Conservation (phyloP, 148 eudicot species). For the Chenopodium quinoa region DNA sequence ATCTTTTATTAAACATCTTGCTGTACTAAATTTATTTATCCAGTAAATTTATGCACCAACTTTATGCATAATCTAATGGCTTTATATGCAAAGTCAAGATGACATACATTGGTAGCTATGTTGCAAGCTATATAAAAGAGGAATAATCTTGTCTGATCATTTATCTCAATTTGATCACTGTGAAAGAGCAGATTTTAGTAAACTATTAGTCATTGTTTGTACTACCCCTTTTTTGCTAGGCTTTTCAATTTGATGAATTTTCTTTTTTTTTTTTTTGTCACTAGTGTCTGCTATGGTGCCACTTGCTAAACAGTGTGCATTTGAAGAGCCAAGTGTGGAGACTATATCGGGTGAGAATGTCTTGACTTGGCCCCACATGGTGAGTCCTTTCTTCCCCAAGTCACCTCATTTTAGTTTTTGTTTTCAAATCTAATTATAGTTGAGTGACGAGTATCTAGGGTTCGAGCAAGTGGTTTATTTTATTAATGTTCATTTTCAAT, state of each 20-base stretch:
- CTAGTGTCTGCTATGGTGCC: slow-evolving; percentile 98
- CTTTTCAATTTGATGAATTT: background rate
- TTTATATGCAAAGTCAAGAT: background rate
- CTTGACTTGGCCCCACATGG: slow-evolving; percentile 98
- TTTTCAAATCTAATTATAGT: background rate
- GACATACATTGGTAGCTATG: background rate
- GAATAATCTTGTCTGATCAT: background rate
- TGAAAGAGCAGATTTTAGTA: no score
- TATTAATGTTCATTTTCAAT: background rate
- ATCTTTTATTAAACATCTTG: background rate
- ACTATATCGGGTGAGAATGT: slow-evolving; percentile 81
- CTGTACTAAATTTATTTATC: background rate
- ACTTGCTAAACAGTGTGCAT: slow-evolving; percentile 94
- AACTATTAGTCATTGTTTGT: background rate
- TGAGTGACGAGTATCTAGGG: background rate
- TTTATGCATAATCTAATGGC: background rate
- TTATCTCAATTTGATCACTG: background rate
- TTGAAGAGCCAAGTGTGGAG: slow-evolving; percentile 98
- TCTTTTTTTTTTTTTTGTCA: slow-evolving; percentile 17
- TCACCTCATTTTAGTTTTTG: background rate
- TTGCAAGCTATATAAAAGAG: background rate
- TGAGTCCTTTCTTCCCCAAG: slow-evolving; percentile 39
- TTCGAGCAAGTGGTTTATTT: background rate
- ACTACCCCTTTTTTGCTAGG: background rate
- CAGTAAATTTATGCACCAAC: background rate